Base-by-base conservation (phyloP, 2,329 filamentous ascomycete species). In the Xenoacremonium recifei region DNA sequence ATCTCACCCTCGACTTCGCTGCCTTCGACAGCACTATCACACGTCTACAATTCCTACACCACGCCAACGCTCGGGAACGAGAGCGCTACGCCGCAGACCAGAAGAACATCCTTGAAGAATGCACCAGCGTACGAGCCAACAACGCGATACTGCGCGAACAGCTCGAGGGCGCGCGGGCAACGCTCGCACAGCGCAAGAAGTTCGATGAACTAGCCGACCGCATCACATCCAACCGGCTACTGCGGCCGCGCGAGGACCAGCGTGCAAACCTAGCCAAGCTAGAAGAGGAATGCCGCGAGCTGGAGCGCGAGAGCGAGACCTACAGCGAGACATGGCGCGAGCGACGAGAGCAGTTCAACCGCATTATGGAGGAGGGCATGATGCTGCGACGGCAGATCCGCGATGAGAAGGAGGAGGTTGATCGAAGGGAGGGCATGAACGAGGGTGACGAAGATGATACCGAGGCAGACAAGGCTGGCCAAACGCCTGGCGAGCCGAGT, bases 351-450 rank as follows among this genome's bases (percentile, higher is more conserved):
- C 89, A 96, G 66, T 96, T 96, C 65, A 87, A 85, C 44, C 79
- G 82, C 42, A 91, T 97, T 57, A 87, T 96, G 61, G 87, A 91
- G 45, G 92, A 96, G 70, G 89, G 89, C n/a, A 87, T 87, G 79
- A 77, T 88, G 50, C 76, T 97, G 63, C 75, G 91, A 44, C 77
- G 88, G 36, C 76, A 95, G 63, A 96, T 97, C 59, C 83, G 90
- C 47, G 91, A 96, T 59, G 92, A 96, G 73, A 95, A 96, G 69
- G 91, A 96, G 63, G 90, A 96, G 67, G 88, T 93, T 0, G 90
- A 96, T 67, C 76, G 89, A 31, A 79, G 89, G 40, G 89, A 95
- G 64, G 89, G 89, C 21, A 89, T 89, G 81, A 79, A 81, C 42
- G 82, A 82, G 50, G 84, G 82, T 35, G 79, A 73, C 13, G 84